phyloP scores from a whole-genome alignment of 2,329 filamentous ascomycete genomes.

The Lecanosticta acicola region DNA sequence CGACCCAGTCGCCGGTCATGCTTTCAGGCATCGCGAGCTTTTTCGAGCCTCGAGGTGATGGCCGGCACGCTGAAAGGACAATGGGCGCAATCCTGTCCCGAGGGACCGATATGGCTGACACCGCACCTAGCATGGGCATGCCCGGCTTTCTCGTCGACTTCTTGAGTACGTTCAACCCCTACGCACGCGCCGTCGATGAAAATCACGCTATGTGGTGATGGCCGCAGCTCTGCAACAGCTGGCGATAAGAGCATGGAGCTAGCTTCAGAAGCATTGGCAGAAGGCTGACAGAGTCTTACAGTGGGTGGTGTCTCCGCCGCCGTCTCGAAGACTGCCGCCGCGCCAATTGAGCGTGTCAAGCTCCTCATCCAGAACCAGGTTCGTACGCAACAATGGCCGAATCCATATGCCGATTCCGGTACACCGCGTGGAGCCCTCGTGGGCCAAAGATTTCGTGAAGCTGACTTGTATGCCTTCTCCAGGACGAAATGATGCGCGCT shows the following conservation, averaged over 20 bases:
- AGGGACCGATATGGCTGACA: conserved; percentile 4
- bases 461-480: conserved; percentile 18
- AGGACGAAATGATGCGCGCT: conserved; percentile 99
- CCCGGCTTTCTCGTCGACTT: conserved; percentile 91
- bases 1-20: background rate
- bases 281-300: conserved; percentile 48
- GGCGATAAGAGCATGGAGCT: conserved; percentile 29
- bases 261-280: conserved; percentile 9
- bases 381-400: conserved; percentile 40
- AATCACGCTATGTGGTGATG: conserved; percentile 7
- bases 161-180: conserved; percentile 70
- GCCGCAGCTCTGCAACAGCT: conserved; percentile 15
- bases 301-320: conserved; percentile 99
- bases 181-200: conserved; percentile 3
- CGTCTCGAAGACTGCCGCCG: conserved; percentile 99
- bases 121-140: conserved; percentile 28
- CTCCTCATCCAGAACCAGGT: conserved; percentile 99
- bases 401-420: background rate
- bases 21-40: background rate
- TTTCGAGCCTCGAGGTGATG: background rate
- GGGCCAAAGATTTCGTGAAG: background rate
- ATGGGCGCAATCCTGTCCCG: conserved; percentile 3
- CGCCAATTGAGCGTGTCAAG: conserved; percentile 99
- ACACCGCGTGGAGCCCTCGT: background rate
- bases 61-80: conserved; percentile 4